Evolutionary conservation across 352 stramenopile species (phyloP), one percentile per base, ranked within the genome.

Genomic region (Peronosclerospora sorghi): DNA sequence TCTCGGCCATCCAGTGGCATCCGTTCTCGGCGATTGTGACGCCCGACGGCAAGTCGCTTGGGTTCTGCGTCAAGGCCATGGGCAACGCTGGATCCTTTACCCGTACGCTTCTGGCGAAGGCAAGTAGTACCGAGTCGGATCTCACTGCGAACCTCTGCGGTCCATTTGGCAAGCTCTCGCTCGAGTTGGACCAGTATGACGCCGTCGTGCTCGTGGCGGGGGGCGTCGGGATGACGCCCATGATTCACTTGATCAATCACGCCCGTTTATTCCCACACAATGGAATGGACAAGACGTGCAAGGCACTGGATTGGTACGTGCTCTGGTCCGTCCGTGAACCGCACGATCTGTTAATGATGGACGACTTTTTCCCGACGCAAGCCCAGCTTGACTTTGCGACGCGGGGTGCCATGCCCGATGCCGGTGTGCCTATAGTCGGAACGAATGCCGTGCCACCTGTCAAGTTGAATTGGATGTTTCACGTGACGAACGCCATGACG

Each of bases 21-120:
- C 79, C 75, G 37, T 91, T 91, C 57, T 87, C 76, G 6, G 73
- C 75, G 1, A 72, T 91, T 29, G 75, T 87, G 37, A 84, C 68
- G 1, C 56, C 69, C 1, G 62, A 85, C 13, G 68, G 72, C 28
- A 71, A 87, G 32, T 86, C 79, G 27, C 70, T 91, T 32, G 79
- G 72, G n/a, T 91, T 91, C 29, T 83, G 65, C 40, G 56, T 86
- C 18, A 83, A 73, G 34, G 62, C 65, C 13, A 73, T 81, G 54
- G 59, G 62, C n/a, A 54, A 58, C n/a, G n/a, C n/a, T 8, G 48
- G 47, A 4, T 72, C 72, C 13, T 86, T 79, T 46, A 83, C 76
- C 23, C 62, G 56, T 12, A 52, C 53, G 18, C 48, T 87, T 17
- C 19, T 81, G 5, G 48, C 73, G 32, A 64, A 72, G 38, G 71